Evolutionary conservation across 1,284 basidiomycete species (phyloP).

Genomic region (Chalciporus sp.): DNA sequence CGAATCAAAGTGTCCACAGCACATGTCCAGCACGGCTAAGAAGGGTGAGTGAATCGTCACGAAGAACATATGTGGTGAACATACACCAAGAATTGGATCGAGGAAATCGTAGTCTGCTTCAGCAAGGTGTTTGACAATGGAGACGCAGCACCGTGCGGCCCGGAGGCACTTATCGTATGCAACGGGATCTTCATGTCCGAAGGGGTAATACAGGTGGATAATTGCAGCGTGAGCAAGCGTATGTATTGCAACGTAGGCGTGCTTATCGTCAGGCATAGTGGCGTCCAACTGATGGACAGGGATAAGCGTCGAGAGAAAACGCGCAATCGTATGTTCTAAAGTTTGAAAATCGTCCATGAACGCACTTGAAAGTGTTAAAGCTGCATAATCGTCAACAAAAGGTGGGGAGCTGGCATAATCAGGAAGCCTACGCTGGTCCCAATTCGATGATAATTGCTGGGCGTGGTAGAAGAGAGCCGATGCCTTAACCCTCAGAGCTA

Average conservation of each 20-base stretch:
- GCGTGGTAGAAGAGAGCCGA: slow-evolving; percentile 73
- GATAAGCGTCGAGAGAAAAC: slow-evolving; percentile 62
- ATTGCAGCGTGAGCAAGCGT: slow-evolving; percentile 68
- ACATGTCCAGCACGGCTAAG: slow-evolving; percentile 69
- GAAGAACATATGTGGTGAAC: slow-evolving; percentile 29
- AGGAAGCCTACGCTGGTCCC: slow-evolving; percentile 55
- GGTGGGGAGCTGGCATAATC: slow-evolving; percentile 13
- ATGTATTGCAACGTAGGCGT: slow-evolving; percentile 59
- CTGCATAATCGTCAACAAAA: slow-evolving; percentile 31
- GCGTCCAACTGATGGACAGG: slow-evolving; percentile 65
- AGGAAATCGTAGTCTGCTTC: slow-evolving; percentile 68
- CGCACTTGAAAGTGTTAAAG: slow-evolving; percentile 45
- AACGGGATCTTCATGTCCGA: slow-evolving; percentile 58
- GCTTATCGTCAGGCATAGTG: slow-evolving; percentile 58
- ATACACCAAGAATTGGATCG: slow-evolving; percentile 73
- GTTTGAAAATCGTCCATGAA: slow-evolving; percentile 59
- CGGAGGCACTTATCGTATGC: slow-evolving; percentile 66
- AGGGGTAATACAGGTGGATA: slow-evolving; percentile 64
- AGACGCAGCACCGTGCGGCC: slow-evolving; percentile 58
- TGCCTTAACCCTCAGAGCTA: slow-evolving; percentile 70
- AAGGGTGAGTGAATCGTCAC: slow-evolving; percentile 11
- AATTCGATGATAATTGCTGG: slow-evolving; percentile 56
- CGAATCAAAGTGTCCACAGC: slow-evolving; percentile 65
- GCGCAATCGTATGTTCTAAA: slow-evolving; percentile 62
- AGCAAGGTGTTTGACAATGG: slow-evolving; percentile 59